Evolutionary conservation across 495 filamentous ascomycete species (phyloP).

Genomic region (Oidiodendron maius): DNA sequence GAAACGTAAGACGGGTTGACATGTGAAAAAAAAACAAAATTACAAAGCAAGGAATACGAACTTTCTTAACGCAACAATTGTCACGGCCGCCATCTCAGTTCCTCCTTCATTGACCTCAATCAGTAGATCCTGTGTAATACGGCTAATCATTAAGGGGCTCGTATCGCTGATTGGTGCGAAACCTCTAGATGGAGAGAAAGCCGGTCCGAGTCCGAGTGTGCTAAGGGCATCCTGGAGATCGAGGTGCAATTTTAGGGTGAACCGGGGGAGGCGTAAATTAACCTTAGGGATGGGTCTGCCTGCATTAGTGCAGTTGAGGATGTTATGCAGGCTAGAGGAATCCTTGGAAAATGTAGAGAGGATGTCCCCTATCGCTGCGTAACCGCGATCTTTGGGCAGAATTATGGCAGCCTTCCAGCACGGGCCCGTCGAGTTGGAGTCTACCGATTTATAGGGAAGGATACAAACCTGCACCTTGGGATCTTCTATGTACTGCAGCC

Average conservation of each 20-base stretch:
- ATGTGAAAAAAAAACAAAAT: neutral
- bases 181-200: neutral
- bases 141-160: constrained; percentile 3
- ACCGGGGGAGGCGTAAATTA: constrained; percentile 1
- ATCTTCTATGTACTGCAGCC: constrained; percentile 3
- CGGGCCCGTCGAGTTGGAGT: neutral
- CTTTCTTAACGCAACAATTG: neutral
- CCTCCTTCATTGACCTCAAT: constrained; percentile 7
- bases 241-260: constrained; percentile 1
- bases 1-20: neutral
- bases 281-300: neutral
- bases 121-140: constrained; percentile 2
- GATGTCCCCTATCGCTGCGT: neutral
- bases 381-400: neutral
- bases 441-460: neutral
- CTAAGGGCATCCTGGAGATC: neutral
- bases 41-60: neutral
- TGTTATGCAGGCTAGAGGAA: neutral
- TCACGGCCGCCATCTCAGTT: constrained; percentile 3
- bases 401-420: constrained; percentile 7
- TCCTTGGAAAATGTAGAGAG: neutral
- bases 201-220: neutral
- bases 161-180: constrained; percentile 2
- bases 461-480: neutral
- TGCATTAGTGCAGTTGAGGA: neutral